Conservation (phyloP, 305 asterid species). For the Lippia alba region DNA sequence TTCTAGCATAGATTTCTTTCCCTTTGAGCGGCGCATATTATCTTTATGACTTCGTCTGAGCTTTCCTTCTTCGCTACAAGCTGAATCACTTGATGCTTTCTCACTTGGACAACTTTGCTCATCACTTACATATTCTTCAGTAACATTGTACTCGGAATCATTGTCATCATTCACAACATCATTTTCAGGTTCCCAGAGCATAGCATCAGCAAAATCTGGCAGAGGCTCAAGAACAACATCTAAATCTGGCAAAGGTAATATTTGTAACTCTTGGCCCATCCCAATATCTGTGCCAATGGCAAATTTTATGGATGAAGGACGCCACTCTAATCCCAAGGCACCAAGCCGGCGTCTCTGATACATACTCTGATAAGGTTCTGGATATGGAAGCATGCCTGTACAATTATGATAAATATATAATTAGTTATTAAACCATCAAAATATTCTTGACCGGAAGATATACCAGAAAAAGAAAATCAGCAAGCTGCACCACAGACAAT, state of each 20-base stretch:
- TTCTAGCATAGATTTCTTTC: conserved; percentile 68
- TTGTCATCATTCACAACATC: conserved; percentile 84
- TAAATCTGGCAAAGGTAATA: conserved; percentile 88
- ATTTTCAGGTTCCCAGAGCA: conserved; percentile 96
- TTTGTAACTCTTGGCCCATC: conserved; percentile 77
- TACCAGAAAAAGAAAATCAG: conserved; percentile 22
- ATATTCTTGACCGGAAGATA: conserved; percentile 24
- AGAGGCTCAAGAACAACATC: conserved; percentile 78
- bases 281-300: conserved; percentile 89
- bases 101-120: conserved; percentile 62
- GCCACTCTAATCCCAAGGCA: conserved; percentile 95
- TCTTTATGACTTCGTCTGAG: conserved; percentile 55
- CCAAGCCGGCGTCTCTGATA: conserved; percentile 91
- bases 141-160: conserved; percentile 84
- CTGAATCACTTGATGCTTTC: conserved; percentile 66
- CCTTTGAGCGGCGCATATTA: conserved; percentile 68
- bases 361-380: conserved; percentile 93
- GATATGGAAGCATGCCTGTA: conserved; percentile 96
- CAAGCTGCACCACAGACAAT: conserved; percentile 10
- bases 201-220: conserved; percentile 82
- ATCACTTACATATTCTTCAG: conserved; percentile 74
- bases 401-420: conserved; percentile 34
- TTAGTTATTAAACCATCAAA: conserved; percentile 31
- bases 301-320: conserved; percentile 81
- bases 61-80: conserved; percentile 63